Base-by-base conservation (phyloP, 1,284 basidiomycete species). In the Ganoderma lucidum region DNA sequence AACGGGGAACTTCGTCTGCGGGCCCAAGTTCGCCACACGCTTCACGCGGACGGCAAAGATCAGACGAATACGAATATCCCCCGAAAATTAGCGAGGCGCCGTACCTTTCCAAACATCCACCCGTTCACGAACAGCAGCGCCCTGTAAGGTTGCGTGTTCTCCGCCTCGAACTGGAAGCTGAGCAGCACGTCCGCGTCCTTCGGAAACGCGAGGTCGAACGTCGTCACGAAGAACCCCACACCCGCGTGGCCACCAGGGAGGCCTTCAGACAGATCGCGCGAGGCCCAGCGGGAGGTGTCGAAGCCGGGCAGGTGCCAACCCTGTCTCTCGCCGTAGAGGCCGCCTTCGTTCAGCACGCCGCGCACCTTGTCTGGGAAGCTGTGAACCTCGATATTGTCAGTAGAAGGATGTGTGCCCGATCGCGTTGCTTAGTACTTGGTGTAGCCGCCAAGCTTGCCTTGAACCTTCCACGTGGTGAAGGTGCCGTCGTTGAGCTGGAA, bases 261-360 rank as follows among this genome's bases (percentile, higher is more conserved):
- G 2, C 91, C 92, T n/a, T 81, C 75, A 1, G 84, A 81, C 12
- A 92, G 81, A 32, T 86, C 81, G 63, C 90, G 85, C 15, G 75
- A 68, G 5, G 76, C 75, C 93, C 93, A 95, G 8, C 78, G 77
- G 5, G 70, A 88, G 10, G 64, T 65, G 69, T 93, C 84, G 78
- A 90, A 94, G 10, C 87, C 88, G 1, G 93, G 94, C 8, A 95
- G 85, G 79, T 95, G 93, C 93, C 94, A 95, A 19, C 94, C 93
- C 70, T 85, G 74, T 42, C 94, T 88, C 78, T 96, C 94, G 45
- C 89, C 92, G 67, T 88, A 91, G 6, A 94, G 83, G 6, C 94
- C 94, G 15, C 94, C 94, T 80, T 95, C 93, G 73, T 95, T 95
- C 64, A 94, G 82, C 19, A 93, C 76, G 63, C 90, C 89, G 45